Evolutionary conservation across 106 monocot genomes (phyloP).

Genomic region (Apostasia shenzhenica): DNA sequence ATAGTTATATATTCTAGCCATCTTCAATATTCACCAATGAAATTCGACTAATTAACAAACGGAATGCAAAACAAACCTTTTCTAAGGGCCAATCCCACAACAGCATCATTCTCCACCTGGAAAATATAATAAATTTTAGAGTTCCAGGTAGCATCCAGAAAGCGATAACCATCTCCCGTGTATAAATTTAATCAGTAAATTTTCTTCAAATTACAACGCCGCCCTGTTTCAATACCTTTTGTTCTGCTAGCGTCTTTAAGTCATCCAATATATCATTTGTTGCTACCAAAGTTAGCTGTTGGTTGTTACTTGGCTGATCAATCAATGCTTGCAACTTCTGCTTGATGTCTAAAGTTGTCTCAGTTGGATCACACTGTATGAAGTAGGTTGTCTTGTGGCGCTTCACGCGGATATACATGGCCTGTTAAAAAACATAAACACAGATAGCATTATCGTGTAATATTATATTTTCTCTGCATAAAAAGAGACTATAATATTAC

Average conservation of each 20-base stretch:
- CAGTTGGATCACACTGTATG: slow-evolving; percentile 91
- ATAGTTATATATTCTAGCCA: too few species aligned
- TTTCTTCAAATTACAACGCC: not conserved
- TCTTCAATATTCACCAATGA: too few species aligned
- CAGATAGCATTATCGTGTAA: not conserved
- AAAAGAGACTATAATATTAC: too few species aligned
- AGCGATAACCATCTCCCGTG: not conserved
- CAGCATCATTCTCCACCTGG: slow-evolving; percentile 90
- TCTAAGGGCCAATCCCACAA: slow-evolving; percentile 66
- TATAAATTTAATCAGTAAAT: not conserved
- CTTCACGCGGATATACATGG: slow-evolving; percentile 97
- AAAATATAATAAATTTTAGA: slow-evolving; percentile 4
- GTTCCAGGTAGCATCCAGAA: not conserved
- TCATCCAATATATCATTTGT: slow-evolving; percentile 73
- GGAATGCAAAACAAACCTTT: slow-evolving; percentile 40
- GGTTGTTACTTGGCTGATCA: slow-evolving; percentile 52
- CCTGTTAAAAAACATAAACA: slow-evolving; percentile 32
- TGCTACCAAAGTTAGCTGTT: slow-evolving; percentile 56
- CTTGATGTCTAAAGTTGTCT: slow-evolving; percentile 81
- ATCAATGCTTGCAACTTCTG: slow-evolving; percentile 67
- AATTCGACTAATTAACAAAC: too few species aligned
- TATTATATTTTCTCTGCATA: too few species aligned
- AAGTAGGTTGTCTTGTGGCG: slow-evolving; percentile 89
- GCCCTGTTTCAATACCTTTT: slow-evolving; percentile 44
- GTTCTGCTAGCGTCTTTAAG: slow-evolving; percentile 89